Base-by-base conservation (phyloP, 192 early-diverging fungal genomes). In the Linnemannia elongata region DNA sequence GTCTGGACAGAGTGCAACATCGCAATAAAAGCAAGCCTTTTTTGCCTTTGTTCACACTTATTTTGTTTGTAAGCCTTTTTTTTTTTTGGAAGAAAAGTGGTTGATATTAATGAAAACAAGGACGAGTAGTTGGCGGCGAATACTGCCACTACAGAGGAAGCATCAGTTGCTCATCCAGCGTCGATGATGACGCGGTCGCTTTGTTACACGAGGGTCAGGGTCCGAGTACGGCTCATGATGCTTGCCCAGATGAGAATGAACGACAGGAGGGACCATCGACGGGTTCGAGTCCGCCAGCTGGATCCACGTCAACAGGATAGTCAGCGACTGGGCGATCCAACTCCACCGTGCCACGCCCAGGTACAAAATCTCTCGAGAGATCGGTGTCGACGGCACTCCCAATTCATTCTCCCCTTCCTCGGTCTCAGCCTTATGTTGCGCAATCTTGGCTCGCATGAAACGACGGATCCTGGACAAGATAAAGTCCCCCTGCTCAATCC, bases 241-340 rank as follows among this genome's bases (percentile, higher is more conserved):
- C 55, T 82, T 82, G 35, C 81, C 75, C 33, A 76, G 69, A 6
- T 33, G n/a, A 5, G 69, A 72, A 35, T 52, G 57, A 1, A 27
- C 15, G 0, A 63, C 42, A 22, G 52, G 75, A 17, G 52, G 22
- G 2, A 60, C 69, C 71, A 81, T 72, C 1, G 78, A 87, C 2
- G 84, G 84, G 38, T 87, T 87, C 24, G 69, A 38, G 7, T 74
- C 38, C 9, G 84, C 84, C 18, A 72, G 38, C n/a, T 87, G 69
- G 38, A 87, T 75, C 84, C 84, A 87, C 0, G 47, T 42, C 30
- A 87, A 4, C 20, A 87, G 54, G 9, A 76, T 55, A 5, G 38
- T 30, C 44, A 87, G 35, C 17, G 84, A 80, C 27, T 79, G 78
- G 4, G 76, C 79, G 27, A 87, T 76, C 84, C 84, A 87, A 15